These are phyloP conservation scores for Mercurialis annua DNA, from an alignment of 345 rosid species.

Conservation along the genomic window DNA sequence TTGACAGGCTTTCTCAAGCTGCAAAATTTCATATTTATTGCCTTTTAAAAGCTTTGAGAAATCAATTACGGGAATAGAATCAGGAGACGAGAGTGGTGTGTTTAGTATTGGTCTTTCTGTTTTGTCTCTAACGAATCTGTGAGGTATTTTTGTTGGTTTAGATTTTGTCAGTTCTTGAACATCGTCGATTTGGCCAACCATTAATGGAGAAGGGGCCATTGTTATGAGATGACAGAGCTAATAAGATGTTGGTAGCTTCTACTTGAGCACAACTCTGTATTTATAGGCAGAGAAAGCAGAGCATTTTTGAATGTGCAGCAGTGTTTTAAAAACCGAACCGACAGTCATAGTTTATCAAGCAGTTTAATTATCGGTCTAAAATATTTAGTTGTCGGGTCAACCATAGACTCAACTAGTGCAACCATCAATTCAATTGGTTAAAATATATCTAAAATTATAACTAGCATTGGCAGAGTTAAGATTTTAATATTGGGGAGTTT, in stretches of 20 bases:
- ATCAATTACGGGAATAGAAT: slow-evolving; percentile 62
- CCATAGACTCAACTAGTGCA: no score
- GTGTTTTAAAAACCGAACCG: no score
- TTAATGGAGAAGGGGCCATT: slow-evolving; percentile 68
- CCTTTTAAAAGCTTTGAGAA: slow-evolving; percentile 52
- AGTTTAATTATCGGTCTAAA: no score
- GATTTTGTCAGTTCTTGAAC: slow-evolving; percentile 78
- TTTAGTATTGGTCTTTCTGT: slow-evolving; percentile 50
- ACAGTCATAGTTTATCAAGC: no score
- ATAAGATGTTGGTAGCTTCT: slow-evolving; percentile 9
- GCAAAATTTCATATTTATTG: slow-evolving; percentile 38
- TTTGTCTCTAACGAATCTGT: slow-evolving; percentile 63
- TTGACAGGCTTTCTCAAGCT: slow-evolving; percentile 67
- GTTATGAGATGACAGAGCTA: neutral
- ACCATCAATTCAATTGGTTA: no score
- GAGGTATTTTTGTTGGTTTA: slow-evolving; percentile 59
- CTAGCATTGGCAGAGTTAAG: no score
- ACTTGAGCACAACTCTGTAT: slow-evolving; percentile 15
- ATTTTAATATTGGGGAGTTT: no score
- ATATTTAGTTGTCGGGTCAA: no score
- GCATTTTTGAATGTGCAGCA: no score
- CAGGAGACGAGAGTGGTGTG: slow-evolving; percentile 24
- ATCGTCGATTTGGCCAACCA: slow-evolving; percentile 81
- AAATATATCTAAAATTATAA: no score
- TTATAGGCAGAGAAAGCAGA: slow-evolving; percentile 29